These are phyloP conservation scores for Coemansia javaensis DNA, from an alignment of 192 early-diverging fungal species.

Conservation along the genomic window DNA sequence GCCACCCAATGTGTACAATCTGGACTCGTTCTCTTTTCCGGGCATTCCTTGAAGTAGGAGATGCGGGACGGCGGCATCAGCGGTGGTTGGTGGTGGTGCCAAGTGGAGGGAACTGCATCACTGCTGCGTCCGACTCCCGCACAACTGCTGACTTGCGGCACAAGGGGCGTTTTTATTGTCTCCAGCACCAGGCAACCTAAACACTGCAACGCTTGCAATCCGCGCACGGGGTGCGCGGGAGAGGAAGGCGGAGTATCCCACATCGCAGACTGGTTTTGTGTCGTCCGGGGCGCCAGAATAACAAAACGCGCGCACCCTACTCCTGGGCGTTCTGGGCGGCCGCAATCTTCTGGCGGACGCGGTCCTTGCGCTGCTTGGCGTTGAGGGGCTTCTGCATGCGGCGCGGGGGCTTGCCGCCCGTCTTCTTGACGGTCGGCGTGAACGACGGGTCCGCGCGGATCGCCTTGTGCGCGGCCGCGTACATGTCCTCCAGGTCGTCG, in stretches of 20 bases:
- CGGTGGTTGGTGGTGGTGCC: too few relatives aligned
- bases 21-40: too few relatives aligned
- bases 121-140: too few relatives aligned
- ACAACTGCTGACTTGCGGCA: too few relatives aligned
- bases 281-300: constrained; percentile 12
- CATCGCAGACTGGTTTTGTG: constrained; percentile 47
- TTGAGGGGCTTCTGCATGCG: constrained; percentile 67
- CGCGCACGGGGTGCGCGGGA: constrained; percentile 4
- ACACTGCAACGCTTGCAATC: constrained; percentile 38
- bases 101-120: too few relatives aligned
- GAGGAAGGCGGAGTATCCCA: constrained; percentile 47
- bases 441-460: constrained; percentile 87
- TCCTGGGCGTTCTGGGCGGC: constrained; percentile 55
- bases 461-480: constrained; percentile 83
- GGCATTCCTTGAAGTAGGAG: too few relatives aligned
- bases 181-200: constrained; percentile 23
- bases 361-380: constrained; percentile 87
- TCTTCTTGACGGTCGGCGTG: constrained; percentile 68
- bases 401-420: constrained; percentile 69
- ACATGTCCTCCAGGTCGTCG: constrained; percentile 94
- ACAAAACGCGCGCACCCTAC: constrained; percentile 1
- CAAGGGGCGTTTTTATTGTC: background rate
- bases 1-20: background rate
- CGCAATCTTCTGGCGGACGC: constrained; percentile 86
- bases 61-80: too few relatives aligned